phyloP scores from a whole-genome alignment of 306 rosid species.

The Quercus agrifolia region DNA sequence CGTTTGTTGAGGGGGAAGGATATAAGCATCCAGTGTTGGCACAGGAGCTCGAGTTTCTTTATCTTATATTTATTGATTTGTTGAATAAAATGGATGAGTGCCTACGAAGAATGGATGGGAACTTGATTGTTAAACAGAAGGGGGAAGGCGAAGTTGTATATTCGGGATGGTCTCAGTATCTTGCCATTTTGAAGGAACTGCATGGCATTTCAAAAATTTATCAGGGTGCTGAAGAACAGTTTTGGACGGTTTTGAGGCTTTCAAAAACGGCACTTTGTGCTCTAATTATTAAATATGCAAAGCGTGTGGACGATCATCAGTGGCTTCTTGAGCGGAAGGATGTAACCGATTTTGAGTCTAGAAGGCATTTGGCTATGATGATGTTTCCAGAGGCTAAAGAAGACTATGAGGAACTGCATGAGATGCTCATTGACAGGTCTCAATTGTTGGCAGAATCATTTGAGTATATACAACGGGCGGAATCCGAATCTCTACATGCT shows the following conservation, averaged over 20 bases:
- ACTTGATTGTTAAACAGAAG: slow-evolving; percentile 33
- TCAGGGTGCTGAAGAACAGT: slow-evolving; percentile 43
- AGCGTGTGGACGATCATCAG: slow-evolving; percentile 39
- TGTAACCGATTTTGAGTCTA: slow-evolving; percentile 51
- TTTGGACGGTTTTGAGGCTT: slow-evolving; percentile 45
- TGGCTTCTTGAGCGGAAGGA: slow-evolving; percentile 66
- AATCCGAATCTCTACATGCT: slow-evolving; percentile 41
- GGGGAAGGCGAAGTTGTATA: slow-evolving; percentile 31
- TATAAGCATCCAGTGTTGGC: slow-evolving; percentile 24
- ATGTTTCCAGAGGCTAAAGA: slow-evolving; percentile 61
- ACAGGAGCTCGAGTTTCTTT: slow-evolving; percentile 45
- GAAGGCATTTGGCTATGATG: slow-evolving; percentile 76
- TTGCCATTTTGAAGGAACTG: slow-evolving; percentile 56
- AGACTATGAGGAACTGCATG: slow-evolving; percentile 64
- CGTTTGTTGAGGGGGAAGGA: slow-evolving; percentile 1
- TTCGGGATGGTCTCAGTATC: slow-evolving; percentile 54
- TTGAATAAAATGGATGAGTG: slow-evolving; percentile 50
- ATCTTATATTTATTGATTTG: slow-evolving; percentile 27
- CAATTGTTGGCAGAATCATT: slow-evolving; percentile 68
- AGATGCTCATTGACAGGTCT: slow-evolving; percentile 82
- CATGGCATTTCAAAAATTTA: slow-evolving; percentile 44
- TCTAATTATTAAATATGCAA: slow-evolving; percentile 40
- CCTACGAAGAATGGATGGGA: slow-evolving; percentile 41
- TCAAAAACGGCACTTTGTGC: slow-evolving; percentile 37
- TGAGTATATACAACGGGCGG: slow-evolving; percentile 50